Evolutionary conservation across 306 rosid genomes (phyloP).

Genomic region (Luffa acutangula): DNA sequence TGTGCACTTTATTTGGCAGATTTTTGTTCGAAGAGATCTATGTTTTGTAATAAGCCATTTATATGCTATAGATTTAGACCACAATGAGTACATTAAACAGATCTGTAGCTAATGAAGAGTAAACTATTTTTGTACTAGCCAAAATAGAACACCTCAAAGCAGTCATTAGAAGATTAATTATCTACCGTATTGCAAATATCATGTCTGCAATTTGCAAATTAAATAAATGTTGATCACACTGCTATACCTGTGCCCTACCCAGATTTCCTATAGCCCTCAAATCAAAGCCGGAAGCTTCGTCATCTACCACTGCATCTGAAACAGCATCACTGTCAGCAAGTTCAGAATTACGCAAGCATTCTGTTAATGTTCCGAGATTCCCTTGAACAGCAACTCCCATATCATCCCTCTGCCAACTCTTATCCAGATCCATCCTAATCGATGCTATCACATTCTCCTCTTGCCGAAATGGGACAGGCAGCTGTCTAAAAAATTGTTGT

Average conservation of each 20-base stretch:
- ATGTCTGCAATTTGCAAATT: not conserved
- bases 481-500: conserved; percentile 73
- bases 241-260: conserved; percentile 75
- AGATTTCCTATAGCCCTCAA: conserved; percentile 48
- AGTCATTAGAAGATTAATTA: not conserved
- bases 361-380: conserved; percentile 40
- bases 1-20: not conserved
- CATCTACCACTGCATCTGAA: conserved; percentile 46
- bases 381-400: conserved; percentile 33
- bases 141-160: not conserved
- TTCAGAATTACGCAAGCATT: conserved; percentile 46
- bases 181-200: not conserved
- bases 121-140: not conserved
- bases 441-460: conserved; percentile 34
- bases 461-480: conserved; percentile 62
- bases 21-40: not conserved
- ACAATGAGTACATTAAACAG: not conserved
- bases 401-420: conserved; percentile 39
- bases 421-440: conserved; percentile 35
- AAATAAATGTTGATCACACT: not conserved
- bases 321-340: conserved; percentile 37
- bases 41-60: not conserved
- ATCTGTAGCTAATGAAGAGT: not conserved
- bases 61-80: not conserved
- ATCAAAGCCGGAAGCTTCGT: conserved; percentile 55